phyloP scores from a whole-genome alignment of 257 asterid species.

The Coffea eugenioides region DNA sequence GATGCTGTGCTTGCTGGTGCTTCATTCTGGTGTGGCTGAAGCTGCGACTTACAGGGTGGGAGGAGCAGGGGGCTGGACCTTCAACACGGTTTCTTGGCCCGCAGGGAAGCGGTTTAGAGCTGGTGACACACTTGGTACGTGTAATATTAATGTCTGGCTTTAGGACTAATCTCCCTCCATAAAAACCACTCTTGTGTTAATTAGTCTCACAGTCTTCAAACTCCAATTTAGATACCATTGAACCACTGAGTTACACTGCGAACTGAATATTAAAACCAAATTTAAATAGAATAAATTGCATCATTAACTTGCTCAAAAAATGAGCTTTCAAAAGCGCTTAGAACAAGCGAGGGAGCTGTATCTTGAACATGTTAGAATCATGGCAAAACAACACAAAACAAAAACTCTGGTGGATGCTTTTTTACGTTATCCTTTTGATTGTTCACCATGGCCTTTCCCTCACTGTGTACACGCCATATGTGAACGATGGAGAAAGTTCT shows the following conservation, averaged over 20 bases:
- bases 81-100: conserved; percentile 45
- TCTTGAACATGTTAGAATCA: no score
- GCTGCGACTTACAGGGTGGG: conserved; percentile 46
- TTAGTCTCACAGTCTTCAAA: neutral
- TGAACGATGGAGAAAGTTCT: no score
- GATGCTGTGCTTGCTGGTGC: conserved; percentile 29
- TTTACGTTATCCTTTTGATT: no score
- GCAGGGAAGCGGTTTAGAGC: conserved; percentile 46
- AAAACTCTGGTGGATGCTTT: no score
- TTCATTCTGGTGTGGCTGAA: conserved; percentile 16
- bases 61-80: conserved; percentile 49
- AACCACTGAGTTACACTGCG: neutral
- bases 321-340: no score
- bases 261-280: neutral
- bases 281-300: no score
- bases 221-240: neutral
- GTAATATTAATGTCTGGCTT: neutral
- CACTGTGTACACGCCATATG: no score
- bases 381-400: no score
- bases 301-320: no score
- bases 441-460: no score
- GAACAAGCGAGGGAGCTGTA: no score
- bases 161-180: neutral
- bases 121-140: conserved; percentile 57
- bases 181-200: neutral